Base-by-base conservation (phyloP, 768 basidiomycete genomes). In the Suillus alpinus region DNA sequence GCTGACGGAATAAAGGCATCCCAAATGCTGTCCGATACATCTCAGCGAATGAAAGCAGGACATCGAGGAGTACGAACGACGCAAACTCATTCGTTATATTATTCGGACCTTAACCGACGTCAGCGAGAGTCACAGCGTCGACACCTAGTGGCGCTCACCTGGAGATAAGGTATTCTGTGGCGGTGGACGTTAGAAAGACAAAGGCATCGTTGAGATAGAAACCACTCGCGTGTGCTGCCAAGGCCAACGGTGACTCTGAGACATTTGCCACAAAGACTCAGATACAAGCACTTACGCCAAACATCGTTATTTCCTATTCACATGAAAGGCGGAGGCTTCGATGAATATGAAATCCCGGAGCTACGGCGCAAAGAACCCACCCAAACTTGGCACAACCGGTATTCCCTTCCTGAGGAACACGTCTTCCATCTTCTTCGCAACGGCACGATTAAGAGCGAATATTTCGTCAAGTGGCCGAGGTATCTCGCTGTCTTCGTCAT, bases 251-350 rank as follows among this genome's bases (percentile, higher is more conserved):
- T 4, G 8, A 5, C 26, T 29, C 14, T 55, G 23, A 55, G 53
- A 39, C 10, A 55, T 23, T 37, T 18, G 10, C 49, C 10, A 16
- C 49, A 60, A 51, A 56, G 58, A 61, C 36, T n/a, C 34, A 53
- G 26, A 51, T 59, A 62, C 16, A 29, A 51, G 7, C 16, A 77
- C 87, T 80, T 75, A 91, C 89, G 92, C 85, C 91, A 94, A 53
- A 95, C 82, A 77, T 95, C 94, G 73, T 95, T 95, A 74, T 95
- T 95, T 26, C 93, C 93, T 91, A 63, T 26, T 62, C 58, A 56
- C 34, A 40, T 14, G 10, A 50, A 60, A 20, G 31, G 20, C 13
- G 7, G 16, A 9, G 18, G 16, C 16, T 53, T 37, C 18, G 29
- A 36, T 60, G n/a, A 61, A 31, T 57, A n/a, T 18, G 26, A 14